Evolutionary conservation across 768 basidiomycete genomes (phyloP), one percentile per base, ranked within the genome.

Genomic region (Lactarius sp.): DNA sequence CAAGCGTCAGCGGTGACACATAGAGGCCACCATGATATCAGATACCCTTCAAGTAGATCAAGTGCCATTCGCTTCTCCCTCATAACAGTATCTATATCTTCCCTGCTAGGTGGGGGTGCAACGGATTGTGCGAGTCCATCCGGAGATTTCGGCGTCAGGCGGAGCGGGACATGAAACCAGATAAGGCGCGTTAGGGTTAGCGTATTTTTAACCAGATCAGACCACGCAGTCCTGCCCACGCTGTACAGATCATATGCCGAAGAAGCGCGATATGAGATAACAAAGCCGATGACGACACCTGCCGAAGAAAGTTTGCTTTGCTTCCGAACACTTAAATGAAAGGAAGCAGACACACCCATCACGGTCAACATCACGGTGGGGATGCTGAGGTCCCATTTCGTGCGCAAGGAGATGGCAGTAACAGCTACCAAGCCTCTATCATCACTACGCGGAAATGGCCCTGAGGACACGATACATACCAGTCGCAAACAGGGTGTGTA

Each of bases 161-260:
- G 76, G 12, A 79, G 79, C 1, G 85, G 85, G 14, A 83, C 78
- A 67, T 86, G 84, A 66, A 83, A 83, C 85, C 85, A 86, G 37
- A 85, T 76, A 6, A 87, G 73, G 16, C 85, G 78, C 6, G 78
- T 68, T 59, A 84, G 73, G 0, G 80, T 79, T 18, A 83, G 75
- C 4, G 78, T 69, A 54, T 80, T 81, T 39, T 78, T 77, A 2
- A 83, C 80, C 20, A 85, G 74, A 62, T 86, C 84, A 4, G 81
- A 80, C 84, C 84, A 85, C 20, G 75, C 77, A 0, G 76, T 77
- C 12, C 83, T 74, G 22, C 85, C 74, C 68, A 81, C 77, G 80
- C 82, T 85, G 67, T 85, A 86, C n/a, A 83, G 78, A 64, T 85
- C 84, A 66, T 85, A 86, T 4, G 83, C 83, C 59, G 4, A 59